Conservation (phyloP, 1,284 basidiomycete genomes). For the Gymnopus androsaceus region DNA sequence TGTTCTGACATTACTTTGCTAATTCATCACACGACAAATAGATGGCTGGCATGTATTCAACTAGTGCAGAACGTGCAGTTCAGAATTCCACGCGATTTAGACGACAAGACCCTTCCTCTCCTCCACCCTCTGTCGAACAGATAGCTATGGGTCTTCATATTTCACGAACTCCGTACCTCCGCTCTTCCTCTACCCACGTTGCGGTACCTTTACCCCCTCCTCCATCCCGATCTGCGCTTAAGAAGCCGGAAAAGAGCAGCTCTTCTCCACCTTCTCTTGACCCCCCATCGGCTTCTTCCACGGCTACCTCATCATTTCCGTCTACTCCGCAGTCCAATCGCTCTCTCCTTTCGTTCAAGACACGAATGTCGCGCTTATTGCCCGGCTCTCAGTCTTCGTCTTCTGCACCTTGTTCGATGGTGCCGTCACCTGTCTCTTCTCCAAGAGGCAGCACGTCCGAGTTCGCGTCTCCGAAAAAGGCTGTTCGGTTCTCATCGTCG, state of each 20-base stretch:
- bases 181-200: slow-evolving; percentile 32
- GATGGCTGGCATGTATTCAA: slow-evolving; percentile 12
- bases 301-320: slow-evolving; percentile 49
- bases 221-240: slow-evolving; percentile 63
- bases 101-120: slow-evolving; percentile 3
- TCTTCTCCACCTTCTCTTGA: slow-evolving; percentile 38
- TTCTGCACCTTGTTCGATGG: slow-evolving; percentile 38
- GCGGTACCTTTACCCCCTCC: slow-evolving; percentile 46
- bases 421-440: slow-evolving; percentile 38
- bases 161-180: slow-evolving; percentile 70
- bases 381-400: slow-evolving; percentile 41
- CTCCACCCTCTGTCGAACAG: slow-evolving; percentile 68
- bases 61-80: not conserved
- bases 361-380: slow-evolving; percentile 54
- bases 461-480: slow-evolving; percentile 45
- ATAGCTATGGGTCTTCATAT: slow-evolving; percentile 77
- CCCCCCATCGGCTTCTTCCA: slow-evolving; percentile 48
- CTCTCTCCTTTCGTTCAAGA: slow-evolving; percentile 42
- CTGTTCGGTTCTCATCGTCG: slow-evolving; percentile 55
- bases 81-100: slow-evolving; percentile 44
- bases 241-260: slow-evolving; percentile 44
- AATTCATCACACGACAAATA: not conserved
- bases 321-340: slow-evolving; percentile 38
- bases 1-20: not conserved
- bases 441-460: slow-evolving; percentile 39